Base-by-base conservation (phyloP, 345 rosid species). In the Raphanus raphanistrum region DNA sequence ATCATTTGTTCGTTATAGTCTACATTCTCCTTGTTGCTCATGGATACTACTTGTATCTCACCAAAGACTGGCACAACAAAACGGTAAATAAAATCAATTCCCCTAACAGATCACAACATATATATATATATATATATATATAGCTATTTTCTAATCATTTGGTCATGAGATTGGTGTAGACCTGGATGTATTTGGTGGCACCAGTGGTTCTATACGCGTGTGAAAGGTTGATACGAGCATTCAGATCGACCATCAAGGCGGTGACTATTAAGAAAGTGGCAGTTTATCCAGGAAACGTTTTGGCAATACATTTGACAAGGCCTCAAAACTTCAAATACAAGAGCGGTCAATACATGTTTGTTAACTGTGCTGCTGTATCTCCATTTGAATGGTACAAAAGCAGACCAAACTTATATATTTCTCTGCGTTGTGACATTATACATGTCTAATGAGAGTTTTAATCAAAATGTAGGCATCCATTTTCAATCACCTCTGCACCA, bases 401-500 rank as follows among this genome's bases (percentile, higher is more conserved):
- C 13, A 29, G 54, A 66, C 28, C 43, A 68, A 27, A 45, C 72
- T 55, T 17, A 43, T 33, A 28, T 50, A 35, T 9, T 6, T 43
- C 2, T 65, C 3, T 58, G 2, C 50, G n/a, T 1, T 31, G 25
- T 50, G 21, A 3, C 52, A 8, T 43, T 27, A 11, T 48, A n/a
- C 55, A n/a, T 48, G 55, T 48, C 17, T 48, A 48, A 48, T 48
- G 55, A 48, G 55, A 55, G 55, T 35, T 0, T 58, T 73, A 1
- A 35, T 32, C 13, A 45, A 50, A 2, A 35, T 17, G 2, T 4
- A 92, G 97, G 97, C 97, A 92, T 61, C 97, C 97, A 74, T 92
- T 92, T 79, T 90, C 96, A 8, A 92, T 90, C 31, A 90, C 97
- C 8, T 89, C 97, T 8, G 89, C 96, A n/a, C 97, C 96, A 2